Evolutionary conservation across 352 stramenopile genomes (phyloP).

Genomic region (Pythium chondricola): DNA sequence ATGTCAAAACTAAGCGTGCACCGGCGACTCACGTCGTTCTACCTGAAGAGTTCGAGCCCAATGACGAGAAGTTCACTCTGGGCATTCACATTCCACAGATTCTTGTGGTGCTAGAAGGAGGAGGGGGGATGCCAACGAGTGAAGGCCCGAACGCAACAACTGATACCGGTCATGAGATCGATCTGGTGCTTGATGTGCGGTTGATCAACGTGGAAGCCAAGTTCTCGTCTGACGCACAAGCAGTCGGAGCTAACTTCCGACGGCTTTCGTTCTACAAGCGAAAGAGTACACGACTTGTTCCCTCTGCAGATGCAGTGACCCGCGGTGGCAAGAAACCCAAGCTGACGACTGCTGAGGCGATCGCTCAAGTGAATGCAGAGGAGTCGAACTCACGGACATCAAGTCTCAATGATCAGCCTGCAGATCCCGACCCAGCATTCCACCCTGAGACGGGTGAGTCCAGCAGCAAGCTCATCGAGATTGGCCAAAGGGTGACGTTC

Average conservation of each 20-base stretch:
- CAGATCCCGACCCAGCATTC: conserved; percentile 39
- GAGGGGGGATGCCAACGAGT: conserved; percentile 10
- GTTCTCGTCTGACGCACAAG: conserved; percentile 51
- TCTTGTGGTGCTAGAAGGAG: conserved; percentile 53
- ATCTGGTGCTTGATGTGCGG: conserved; percentile 56
- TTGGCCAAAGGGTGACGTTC: conserved; percentile 47
- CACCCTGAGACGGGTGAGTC: conserved; percentile 28
- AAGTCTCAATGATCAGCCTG: conserved; percentile 11
- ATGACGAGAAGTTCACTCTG: conserved; percentile 57
- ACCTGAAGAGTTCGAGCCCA: conserved; percentile 35
- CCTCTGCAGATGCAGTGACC: not conserved
- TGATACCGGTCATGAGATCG: conserved; percentile 23
- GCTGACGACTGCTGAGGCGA: conserved; percentile 26
- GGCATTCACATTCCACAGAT: conserved; percentile 65
- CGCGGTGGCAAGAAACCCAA: conserved; percentile 24
- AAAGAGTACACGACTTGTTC: conserved; percentile 5
- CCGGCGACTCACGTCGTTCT: not conserved
- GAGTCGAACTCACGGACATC: conserved; percentile 12
- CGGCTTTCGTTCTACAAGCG: conserved; percentile 40
- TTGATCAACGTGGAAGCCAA: conserved; percentile 57
- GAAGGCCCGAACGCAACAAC: not conserved
- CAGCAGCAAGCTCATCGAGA: conserved; percentile 48
- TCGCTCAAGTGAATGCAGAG: conserved; percentile 29
- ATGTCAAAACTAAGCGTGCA: conserved; percentile 4
- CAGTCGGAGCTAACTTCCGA: conserved; percentile 37